Evolutionary conservation across 2,329 filamentous ascomycete genomes (phyloP).

Genomic region (Colletotrichum costaricense): DNA sequence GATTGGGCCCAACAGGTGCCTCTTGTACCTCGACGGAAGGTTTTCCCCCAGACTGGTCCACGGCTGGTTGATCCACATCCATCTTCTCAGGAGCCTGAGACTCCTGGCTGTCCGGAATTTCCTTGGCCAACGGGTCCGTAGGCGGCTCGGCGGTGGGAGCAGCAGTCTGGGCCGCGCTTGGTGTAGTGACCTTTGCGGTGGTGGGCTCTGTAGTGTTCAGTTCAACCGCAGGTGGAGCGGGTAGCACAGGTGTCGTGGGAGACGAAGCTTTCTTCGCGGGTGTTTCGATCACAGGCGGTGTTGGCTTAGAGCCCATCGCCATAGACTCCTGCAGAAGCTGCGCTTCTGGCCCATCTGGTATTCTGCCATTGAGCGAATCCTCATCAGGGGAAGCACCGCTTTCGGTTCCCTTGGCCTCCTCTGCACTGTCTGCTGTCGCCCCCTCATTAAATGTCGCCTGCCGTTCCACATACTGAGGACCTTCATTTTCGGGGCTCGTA

Average conservation of each 20-base stretch:
- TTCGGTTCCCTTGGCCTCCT: conserved; percentile 34
- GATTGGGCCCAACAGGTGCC: not conserved
- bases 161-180: not conserved
- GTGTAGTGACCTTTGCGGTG: not conserved
- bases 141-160: not conserved
- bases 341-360: conserved; percentile 51
- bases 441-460: conserved; percentile 48
- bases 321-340: conserved; percentile 58
- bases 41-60: conserved; percentile 35
- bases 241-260: not conserved
- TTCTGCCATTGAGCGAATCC: conserved; percentile 33
- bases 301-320: conserved; percentile 21
- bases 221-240: not conserved
- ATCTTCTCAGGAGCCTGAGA: conserved; percentile 44
- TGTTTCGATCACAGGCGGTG: conserved; percentile 31
- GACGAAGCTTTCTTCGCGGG: conserved; percentile 23
- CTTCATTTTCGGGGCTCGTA: conserved; percentile 79
- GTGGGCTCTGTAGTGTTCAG: not conserved
- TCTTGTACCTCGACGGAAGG: conserved; percentile 8
- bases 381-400: conserved; percentile 14
- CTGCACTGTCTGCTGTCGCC: conserved; percentile 48
- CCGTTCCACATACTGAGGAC: conserved; percentile 64
- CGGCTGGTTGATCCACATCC: conserved; percentile 45
- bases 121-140: conserved; percentile 20
- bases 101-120: conserved; percentile 51